Percentiles rank a stretch among this genome's conserved stretches.
Conservation (phyloP, 257 asterid genomes). For the Penstemon barbatus region DNA sequence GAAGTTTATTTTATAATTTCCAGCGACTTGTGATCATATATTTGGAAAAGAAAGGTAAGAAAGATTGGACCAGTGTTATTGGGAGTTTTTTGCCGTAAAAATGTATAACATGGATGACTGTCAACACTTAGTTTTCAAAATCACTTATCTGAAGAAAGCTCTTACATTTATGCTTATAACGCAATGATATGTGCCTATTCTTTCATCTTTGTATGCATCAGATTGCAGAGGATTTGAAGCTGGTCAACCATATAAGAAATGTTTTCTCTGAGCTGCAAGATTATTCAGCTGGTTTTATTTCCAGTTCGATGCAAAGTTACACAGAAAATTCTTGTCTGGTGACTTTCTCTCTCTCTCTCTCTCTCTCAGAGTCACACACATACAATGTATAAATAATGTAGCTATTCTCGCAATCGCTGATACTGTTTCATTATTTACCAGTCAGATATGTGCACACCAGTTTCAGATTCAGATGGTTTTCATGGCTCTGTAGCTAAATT, state of each 20-base stretch:
- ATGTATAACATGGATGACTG: not conserved
- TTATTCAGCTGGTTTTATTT: constrained; percentile 41
- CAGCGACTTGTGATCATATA: not conserved
- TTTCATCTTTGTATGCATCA: constrained; percentile 40
- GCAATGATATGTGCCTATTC: constrained; percentile 11
- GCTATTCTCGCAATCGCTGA: constrained; percentile 29
- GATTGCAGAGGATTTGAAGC: constrained; percentile 77
- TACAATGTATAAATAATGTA: not conserved
- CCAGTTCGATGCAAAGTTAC: constrained; percentile 40
- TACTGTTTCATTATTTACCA: constrained; percentile 40
- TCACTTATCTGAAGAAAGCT: constrained; percentile 14
- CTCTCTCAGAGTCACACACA: not conserved
- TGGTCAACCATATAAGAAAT: constrained; percentile 63
- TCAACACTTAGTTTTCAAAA: not conserved
- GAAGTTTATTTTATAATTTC: constrained; percentile 2
- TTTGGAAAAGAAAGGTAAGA: constrained; percentile 14
- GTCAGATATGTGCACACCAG: constrained; percentile 52
- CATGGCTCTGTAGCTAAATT: constrained; percentile 38
- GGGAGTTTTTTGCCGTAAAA: not conserved
- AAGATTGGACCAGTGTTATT: not conserved
- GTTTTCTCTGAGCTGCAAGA: constrained; percentile 53
- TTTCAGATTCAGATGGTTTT: constrained; percentile 49
- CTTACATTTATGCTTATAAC: constrained; percentile 1
- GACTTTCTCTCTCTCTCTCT: constrained; percentile 31
- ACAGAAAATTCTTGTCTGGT: constrained; percentile 62